phyloP scores from a whole-genome alignment of 768 basidiomycete species.

The Boletus bicolor region DNA sequence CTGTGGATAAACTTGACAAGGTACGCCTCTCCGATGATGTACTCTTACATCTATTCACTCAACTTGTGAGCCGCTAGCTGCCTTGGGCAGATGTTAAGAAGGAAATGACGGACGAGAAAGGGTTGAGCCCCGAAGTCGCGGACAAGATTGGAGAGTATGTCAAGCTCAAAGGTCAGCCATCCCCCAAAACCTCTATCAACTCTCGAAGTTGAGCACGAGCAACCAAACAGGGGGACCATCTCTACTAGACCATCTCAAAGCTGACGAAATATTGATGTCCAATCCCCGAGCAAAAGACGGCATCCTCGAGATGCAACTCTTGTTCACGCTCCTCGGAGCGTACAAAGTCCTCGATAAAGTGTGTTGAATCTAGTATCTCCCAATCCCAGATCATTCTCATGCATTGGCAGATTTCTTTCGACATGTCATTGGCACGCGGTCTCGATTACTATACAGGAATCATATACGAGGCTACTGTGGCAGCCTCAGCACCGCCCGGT shows the following conservation, averaged over 20 bases:
- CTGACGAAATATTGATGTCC: conserved; percentile 60
- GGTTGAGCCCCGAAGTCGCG: conserved; percentile 72
- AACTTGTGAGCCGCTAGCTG: conserved; percentile 40
- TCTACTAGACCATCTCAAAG: conserved; percentile 66
- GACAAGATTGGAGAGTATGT: conserved; percentile 98
- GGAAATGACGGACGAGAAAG: conserved; percentile 97
- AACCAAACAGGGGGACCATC: conserved; percentile 61
- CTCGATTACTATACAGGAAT: conserved; percentile 99
- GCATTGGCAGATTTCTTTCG: conserved; percentile 76
- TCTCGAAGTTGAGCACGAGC: neutral
- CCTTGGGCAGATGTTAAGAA: conserved; percentile 91
- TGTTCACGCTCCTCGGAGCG: conserved; percentile 79
- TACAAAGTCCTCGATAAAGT: conserved; percentile 81
- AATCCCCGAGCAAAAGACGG: conserved; percentile 80
- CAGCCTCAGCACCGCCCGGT: conserved; percentile 89
- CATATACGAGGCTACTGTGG: conserved; percentile 95
- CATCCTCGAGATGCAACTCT: conserved; percentile 77
- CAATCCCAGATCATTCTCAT: neutral
- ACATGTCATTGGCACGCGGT: conserved; percentile 95
- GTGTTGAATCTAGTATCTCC: conserved; percentile 6
- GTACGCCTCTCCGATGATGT: conserved; percentile 34
- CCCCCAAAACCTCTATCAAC: neutral
- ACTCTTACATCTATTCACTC: neutral
- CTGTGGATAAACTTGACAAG: conserved; percentile 99
- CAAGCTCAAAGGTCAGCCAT: conserved; percentile 75